Base-by-base conservation (phyloP, 2,329 filamentous ascomycete species). In the Diaporthe aspalathi region DNA sequence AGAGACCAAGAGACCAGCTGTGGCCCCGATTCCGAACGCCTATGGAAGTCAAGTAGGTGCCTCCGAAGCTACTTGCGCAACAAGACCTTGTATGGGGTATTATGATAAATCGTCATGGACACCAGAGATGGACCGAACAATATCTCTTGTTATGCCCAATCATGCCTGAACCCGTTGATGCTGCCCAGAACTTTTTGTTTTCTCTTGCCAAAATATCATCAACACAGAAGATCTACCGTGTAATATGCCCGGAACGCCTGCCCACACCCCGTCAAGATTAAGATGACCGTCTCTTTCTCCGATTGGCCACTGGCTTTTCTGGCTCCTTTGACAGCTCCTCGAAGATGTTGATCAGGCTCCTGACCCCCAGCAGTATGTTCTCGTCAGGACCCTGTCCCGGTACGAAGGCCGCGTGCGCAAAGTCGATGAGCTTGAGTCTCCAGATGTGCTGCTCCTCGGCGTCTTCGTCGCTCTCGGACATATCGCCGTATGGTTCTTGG, bases 371-470 rank as follows among this genome's bases (percentile, higher is more conserved):
- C 40, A 98, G 84, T 17, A 88, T 84, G 78, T 98, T 98, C 82
- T 97, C 92, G 79, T 99, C 96, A 0, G 93, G 92, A 0, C 95
- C 95, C 76, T 92, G 83, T 1, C 94, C 94, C 0, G 93, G 92
- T 1, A 90, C 92, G 91, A 92, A 98, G 63, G 86, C 83, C 14
- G 96, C 96, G 81, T 99, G 96, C 1, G 96, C 96, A 86, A 99
- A 99, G 80, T 99, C 96, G 76, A 99, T 99, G 74, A 99, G 86
- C 79, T 95, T 96, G 63, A 98, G 86, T 16, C 90, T 88, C 77
- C 92, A 94, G 53, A 97, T 89, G 76, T 91, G 91, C 0, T 92
- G 92, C 72, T 83, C 78, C 66, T 88, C 84, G 56, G 85, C 87
- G 1, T 90, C 87, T 0, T 89, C 87, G 2, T 84, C 85, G 0